Evolutionary conservation across 345 rosid genomes (phyloP).

Genomic region (Camelina laxa): DNA sequence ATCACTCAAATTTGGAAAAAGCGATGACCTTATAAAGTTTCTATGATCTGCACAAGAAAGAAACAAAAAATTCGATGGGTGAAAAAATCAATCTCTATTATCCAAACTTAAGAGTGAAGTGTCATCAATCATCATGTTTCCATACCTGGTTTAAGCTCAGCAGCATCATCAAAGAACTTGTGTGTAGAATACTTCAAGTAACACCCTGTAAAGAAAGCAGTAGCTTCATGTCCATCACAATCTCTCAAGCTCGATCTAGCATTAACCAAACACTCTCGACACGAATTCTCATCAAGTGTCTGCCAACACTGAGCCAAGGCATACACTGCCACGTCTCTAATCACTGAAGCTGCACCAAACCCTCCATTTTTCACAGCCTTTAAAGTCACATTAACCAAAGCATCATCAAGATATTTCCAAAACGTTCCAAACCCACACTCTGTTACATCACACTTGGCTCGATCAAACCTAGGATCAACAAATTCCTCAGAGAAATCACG

Average conservation of each 20-base stretch:
- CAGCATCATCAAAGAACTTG: slow-evolving; percentile 46
- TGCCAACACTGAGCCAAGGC: slow-evolving; percentile 83
- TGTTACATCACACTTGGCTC: slow-evolving; percentile 33
- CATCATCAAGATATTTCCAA: slow-evolving; percentile 33
- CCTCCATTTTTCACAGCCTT: slow-evolving; percentile 50
- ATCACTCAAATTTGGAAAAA: slow-evolving; percentile 24
- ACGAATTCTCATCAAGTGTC: slow-evolving; percentile 47
- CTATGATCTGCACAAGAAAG: slow-evolving; percentile 28
- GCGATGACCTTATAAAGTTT: slow-evolving; percentile 6
- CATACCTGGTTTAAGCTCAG: slow-evolving; percentile 3
- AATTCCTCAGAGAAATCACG: slow-evolving; percentile 58
- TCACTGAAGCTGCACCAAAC: slow-evolving; percentile 46
- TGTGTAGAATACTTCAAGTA: slow-evolving; percentile 60
- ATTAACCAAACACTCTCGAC: slow-evolving; percentile 55
- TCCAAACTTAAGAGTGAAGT: not conserved
- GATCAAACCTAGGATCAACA: slow-evolving; percentile 44
- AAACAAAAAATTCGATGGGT: slow-evolving; percentile 5
- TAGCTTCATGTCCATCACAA: slow-evolving; percentile 61
- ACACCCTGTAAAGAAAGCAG: slow-evolving; percentile 70
- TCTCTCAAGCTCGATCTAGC: slow-evolving; percentile 50
- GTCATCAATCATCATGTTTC: not conserved
- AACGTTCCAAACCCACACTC: slow-evolving; percentile 29
- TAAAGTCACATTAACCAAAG: slow-evolving; percentile 49
- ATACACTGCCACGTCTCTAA: slow-evolving; percentile 44
- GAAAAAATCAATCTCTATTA: not conserved